Evolutionary conservation across 306 rosid species (phyloP), one percentile per base, ranked within the genome.

Genomic region (Dicorynia guianensis): DNA sequence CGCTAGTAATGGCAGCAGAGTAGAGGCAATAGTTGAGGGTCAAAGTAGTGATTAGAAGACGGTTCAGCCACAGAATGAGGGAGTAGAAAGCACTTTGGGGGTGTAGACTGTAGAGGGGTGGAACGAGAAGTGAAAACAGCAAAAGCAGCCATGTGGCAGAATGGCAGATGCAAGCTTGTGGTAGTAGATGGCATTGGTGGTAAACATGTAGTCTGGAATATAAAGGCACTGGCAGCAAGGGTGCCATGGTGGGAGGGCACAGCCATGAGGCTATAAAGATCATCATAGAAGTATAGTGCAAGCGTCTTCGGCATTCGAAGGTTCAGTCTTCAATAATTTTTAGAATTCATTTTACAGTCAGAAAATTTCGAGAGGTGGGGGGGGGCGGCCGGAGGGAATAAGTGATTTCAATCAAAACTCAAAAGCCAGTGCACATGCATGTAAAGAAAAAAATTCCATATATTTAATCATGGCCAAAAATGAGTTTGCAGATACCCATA

Each of bases 401-500:
- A 5, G 43, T 19, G 2, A 11, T 35, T 48, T 19, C 14, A 20
- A 53, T 47, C 49, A 43, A 53, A 63, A 20, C 44, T 47, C 49
- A 43, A 53, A 63, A 63, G 8, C 15, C 39, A 38, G 46, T 14
- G 48, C 66, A 58, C 42, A 49, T 49, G 70, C 43, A n/a, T 34
- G 17, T 42, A 79, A 69, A 67, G 47, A 8, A 36, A 19, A 65
- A 9, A 74, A 52, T 47, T 15, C 42, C 36, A 44, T 13, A 66
- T 33, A 65, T 80, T 50, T 11, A 60, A 53, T 20, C 40, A 25
- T 33, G 18, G 47, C 44, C 77, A 78, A 67, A 61, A 35, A 72
- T 54, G 30, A 72, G 71, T 67, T 49, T 0, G 39, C 42, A 83
- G 85, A 78, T 88, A 95, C 99, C 99, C 99, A 95, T 77, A 95